phyloP scores from a whole-genome alignment of 1,139 yeast genomes.

The Pichia sp. region DNA sequence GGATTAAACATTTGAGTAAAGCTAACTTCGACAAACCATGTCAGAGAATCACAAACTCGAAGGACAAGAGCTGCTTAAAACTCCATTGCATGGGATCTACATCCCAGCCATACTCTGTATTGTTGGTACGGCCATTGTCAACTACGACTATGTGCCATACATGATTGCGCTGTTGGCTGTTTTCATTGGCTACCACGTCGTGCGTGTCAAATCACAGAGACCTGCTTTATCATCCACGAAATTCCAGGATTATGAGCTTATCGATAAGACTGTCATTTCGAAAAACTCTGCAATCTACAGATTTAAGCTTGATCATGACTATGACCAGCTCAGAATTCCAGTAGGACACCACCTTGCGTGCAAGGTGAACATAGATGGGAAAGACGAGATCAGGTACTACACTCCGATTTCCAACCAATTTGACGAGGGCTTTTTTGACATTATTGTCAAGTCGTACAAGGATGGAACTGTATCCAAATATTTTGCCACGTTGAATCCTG shows the following conservation, averaged over 20 bases:
- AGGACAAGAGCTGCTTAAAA: conserved; percentile 22
- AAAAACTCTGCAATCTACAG: conserved; percentile 70
- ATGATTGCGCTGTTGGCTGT: conserved; percentile 44
- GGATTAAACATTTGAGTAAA: no score
- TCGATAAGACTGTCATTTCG: conserved; percentile 67
- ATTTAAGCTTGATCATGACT: conserved; percentile 57
- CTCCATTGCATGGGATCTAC: conserved; percentile 62
- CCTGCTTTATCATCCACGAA: conserved; percentile 47
- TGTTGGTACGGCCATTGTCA: conserved; percentile 58
- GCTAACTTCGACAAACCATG: no score
- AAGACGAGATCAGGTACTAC: conserved; percentile 63
- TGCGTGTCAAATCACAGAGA: conserved; percentile 41
- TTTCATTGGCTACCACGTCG: conserved; percentile 45
- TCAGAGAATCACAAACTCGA: conserved; percentile 12
- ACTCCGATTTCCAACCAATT: conserved; percentile 70
- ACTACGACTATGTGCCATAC: conserved; percentile 49
- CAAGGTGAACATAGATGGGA: conserved; percentile 48
- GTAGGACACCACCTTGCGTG: conserved; percentile 75
- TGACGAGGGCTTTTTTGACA: conserved; percentile 70
- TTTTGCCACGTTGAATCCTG: conserved; percentile 60
- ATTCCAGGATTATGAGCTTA: conserved; percentile 64
- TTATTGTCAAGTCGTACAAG: conserved; percentile 68
- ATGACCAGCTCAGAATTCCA: conserved; percentile 61
- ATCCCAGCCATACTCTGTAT: conserved; percentile 61
- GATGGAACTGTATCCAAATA: conserved; percentile 63